A percentile compares a stretch with the other conserved stretches of the same genome.
These are phyloP conservation scores for Trichoderma harzianum DNA, from an alignment of 2,329 filamentous ascomycete genomes.

Conservation along the genomic window DNA sequence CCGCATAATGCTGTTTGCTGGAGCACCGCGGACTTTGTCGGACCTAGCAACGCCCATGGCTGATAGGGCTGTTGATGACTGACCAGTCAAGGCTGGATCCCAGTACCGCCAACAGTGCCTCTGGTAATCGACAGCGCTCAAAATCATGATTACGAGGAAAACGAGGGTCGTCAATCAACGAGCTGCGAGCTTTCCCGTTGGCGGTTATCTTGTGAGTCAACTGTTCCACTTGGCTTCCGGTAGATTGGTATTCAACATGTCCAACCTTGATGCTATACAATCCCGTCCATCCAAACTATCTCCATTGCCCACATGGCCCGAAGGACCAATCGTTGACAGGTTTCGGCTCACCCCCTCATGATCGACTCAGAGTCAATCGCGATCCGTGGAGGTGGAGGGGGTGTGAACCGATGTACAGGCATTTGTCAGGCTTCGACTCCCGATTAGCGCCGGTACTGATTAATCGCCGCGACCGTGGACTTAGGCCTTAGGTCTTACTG, in stretches of 20 bases:
- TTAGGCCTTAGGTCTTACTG: constrained; percentile 3
- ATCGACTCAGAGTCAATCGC: constrained; percentile 5
- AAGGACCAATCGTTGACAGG: background rate
- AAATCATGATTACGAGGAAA: background rate
- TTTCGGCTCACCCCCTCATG: constrained; percentile 8
- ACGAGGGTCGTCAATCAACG: too few relatives aligned
- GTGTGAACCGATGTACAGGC: background rate
- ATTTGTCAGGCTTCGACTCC: background rate
- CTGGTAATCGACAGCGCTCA: background rate
- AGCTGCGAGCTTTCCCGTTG: background rate
- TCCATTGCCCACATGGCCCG: background rate
- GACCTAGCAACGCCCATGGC: background rate
- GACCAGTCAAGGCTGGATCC: background rate
- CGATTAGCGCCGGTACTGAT: constrained; percentile 3
- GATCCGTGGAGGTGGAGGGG: constrained; percentile 8
- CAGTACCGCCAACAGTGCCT: background rate
- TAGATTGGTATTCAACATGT: background rate
- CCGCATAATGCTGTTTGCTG: constrained; percentile 7
- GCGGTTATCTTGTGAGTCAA: background rate
- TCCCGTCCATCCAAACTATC: background rate
- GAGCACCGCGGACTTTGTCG: background rate
- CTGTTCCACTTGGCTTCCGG: background rate
- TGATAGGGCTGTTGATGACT: constrained; percentile 2
- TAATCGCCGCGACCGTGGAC: constrained; percentile 5
- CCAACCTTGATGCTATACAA: background rate